A percentile compares a stretch with the other conserved stretches of the same genome.
phyloP scores from a whole-genome alignment of 768 basidiomycete genomes.

The Podaxis sp. region DNA sequence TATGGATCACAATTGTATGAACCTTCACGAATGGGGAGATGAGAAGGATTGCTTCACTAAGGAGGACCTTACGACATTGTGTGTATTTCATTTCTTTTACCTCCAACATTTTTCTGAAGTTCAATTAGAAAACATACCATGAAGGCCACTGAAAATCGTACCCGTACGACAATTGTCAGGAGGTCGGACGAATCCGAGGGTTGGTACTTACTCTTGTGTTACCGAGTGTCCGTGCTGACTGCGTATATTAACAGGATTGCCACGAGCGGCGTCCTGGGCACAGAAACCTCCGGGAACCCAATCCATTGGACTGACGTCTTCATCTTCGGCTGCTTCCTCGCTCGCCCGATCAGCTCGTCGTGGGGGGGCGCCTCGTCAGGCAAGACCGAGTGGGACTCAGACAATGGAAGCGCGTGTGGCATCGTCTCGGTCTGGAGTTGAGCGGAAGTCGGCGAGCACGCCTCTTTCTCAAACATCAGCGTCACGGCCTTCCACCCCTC shows the following conservation, averaged over 20 bases:
- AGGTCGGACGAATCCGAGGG: slow-evolving; percentile 70
- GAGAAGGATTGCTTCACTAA: slow-evolving; percentile 98
- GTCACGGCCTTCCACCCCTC: slow-evolving; percentile 58
- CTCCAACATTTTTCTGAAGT: slow-evolving; percentile 10
- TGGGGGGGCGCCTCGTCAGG: slow-evolving; percentile 43
- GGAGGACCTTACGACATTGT: slow-evolving; percentile 94
- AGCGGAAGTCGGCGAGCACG: slow-evolving; percentile 44
- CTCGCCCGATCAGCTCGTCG: slow-evolving; percentile 44
- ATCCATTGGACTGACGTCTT: slow-evolving; percentile 11
- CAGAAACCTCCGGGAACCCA: slow-evolving; percentile 34
- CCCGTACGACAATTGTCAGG: slow-evolving; percentile 43
- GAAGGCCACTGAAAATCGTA: slow-evolving; percentile 80
- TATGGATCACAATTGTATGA: slow-evolving; percentile 88
- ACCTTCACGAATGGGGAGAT: slow-evolving; percentile 97
- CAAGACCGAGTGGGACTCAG: slow-evolving; percentile 34
- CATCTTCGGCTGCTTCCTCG: slow-evolving; percentile 21
- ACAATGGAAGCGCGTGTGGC: slow-evolving; percentile 35
- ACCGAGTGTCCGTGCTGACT: slow-evolving; percentile 3
- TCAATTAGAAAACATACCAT: slow-evolving; percentile 81
- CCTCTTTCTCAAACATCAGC: slow-evolving; percentile 47
- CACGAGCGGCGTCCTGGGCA: slow-evolving; percentile 68
- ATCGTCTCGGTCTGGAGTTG: slow-evolving; percentile 35
- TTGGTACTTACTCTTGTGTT: slow-evolving; percentile 21
- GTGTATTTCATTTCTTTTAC: slow-evolving; percentile 22
- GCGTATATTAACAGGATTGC: slow-evolving; percentile 45